A percentile compares a stretch with the other conserved stretches of the same genome.
Conservation (phyloP, 495 filamentous ascomycete species). For the Alectoria sarmentosa region DNA sequence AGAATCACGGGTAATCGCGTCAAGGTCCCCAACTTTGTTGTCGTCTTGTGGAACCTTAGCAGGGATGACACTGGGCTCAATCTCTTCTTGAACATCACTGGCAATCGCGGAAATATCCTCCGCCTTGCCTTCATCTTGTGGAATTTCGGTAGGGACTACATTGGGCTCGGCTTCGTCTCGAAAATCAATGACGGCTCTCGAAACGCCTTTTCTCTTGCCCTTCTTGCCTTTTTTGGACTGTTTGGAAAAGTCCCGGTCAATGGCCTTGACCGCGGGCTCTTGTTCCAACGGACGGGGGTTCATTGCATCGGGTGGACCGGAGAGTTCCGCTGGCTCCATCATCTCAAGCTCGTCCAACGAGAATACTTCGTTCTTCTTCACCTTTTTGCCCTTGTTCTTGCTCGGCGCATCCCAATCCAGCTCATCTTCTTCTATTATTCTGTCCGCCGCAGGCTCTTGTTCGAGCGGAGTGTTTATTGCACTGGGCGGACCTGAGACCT, state of each 20-base stretch:
- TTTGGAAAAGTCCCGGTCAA: not conserved
- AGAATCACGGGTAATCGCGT: not conserved
- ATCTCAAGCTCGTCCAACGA: constrained; percentile 25
- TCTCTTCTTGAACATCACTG: not conserved
- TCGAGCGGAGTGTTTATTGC: not conserved
- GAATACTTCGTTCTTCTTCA: constrained; percentile 38
- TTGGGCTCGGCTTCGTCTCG: constrained; percentile 23
- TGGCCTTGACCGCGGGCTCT: not conserved
- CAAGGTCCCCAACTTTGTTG: not conserved
- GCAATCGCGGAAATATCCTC: not conserved
- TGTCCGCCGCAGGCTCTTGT: not conserved
- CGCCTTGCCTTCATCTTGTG: constrained; percentile 3
- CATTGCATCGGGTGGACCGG: not conserved
- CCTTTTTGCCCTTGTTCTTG: constrained; percentile 33
- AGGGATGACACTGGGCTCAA: not conserved
- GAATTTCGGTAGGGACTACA: constrained; percentile 5
- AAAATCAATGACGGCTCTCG: constrained; percentile 25
- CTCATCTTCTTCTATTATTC: constrained; percentile 2
- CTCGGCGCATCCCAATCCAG: constrained; percentile 3
- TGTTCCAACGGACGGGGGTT: not conserved
- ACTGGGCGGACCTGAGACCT: not conserved
- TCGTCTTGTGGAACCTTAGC: not conserved
- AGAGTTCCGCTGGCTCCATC: not conserved
- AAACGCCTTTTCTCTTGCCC: constrained; percentile 30
- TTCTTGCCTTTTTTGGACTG: constrained; percentile 33